Base-by-base conservation (phyloP, 164 flowering plant species). In the Taxillus chinensis region DNA sequence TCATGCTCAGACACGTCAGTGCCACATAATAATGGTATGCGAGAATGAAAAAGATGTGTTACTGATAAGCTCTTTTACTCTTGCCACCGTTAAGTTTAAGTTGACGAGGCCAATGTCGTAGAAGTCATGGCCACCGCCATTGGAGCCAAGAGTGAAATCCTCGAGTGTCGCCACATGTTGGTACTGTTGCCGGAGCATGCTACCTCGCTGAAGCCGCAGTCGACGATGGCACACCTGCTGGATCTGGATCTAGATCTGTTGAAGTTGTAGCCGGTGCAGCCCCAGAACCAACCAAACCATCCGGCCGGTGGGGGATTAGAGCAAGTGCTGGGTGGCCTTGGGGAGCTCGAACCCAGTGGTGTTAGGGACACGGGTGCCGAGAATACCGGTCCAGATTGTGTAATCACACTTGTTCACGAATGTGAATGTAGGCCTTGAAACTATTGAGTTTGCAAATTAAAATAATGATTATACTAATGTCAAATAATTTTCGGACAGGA, bases 61-160 rank as follows among this genome's bases (percentile, higher is more conserved):
- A n/a, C n/a, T n/a, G n/a, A n/a, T n/a, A n/a, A n/a, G n/a, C n/a
- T n/a, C n/a, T n/a, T n/a, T n/a, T n/a, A n/a, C n/a, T n/a, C n/a
- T n/a, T n/a, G n/a, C n/a, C n/a, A n/a, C n/a, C n/a, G n/a, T n/a
- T n/a, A n/a, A n/a, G n/a, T n/a, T n/a, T n/a, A n/a, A n/a, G 58
- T 91, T 96, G 2, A 91, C 97, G 5, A 89, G 81, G 77, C 93
- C 83, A 10, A 86, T 92, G 68, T 89, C 96, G 45, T 86, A 91
- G 65, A 86, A 86, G 62, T 89, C 96, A 39, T 61, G 71, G 7
- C 80, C 78, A 13, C 77, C 81, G n/a, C n/a, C n/a, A n/a, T n/a
- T n/a, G 4, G 85, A 40, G 0, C 83, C 84, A 14, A 83, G 80
- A 0, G 87, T 81, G 76, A 82, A 78, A 73, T 82, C 86, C 14